Percentiles rank a stretch among this genome's conserved stretches.
Evolutionary conservation across 2,329 filamentous ascomycete species (phyloP).

Genomic region (Nothomitra cinnamomea): DNA sequence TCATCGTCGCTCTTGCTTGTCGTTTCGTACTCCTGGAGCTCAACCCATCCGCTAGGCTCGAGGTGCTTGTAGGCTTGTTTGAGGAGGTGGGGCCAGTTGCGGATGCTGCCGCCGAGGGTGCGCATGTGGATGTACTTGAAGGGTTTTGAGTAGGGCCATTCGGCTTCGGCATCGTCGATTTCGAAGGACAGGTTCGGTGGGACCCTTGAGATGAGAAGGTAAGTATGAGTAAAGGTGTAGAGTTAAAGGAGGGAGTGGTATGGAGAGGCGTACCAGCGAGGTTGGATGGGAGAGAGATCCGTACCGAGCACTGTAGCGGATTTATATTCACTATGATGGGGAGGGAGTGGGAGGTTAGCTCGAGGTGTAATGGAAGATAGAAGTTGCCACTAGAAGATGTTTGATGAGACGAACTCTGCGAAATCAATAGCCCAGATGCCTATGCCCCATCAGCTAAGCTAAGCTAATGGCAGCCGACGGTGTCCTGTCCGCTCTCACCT

Average conservation of each 20-base stretch:
- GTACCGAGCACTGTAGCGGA: constrained; percentile 6
- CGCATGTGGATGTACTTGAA: constrained; percentile 6
- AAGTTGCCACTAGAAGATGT: no score
- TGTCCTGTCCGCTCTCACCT: no score
- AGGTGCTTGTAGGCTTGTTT: constrained; percentile 2
- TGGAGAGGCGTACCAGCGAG: not conserved
- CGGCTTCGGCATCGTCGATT: constrained; percentile 5
- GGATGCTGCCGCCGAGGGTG: not conserved
- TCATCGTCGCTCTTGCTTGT: constrained; percentile 26
- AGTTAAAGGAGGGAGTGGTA: not conserved
- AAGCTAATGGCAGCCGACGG: no score
- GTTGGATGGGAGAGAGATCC: constrained; percentile 6
- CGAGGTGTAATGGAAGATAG: no score
- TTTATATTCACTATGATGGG: constrained; percentile 6
- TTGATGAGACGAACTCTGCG: no score
- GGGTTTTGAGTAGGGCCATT: not conserved
- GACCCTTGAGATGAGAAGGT: no score
- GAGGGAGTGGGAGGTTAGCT: no score
- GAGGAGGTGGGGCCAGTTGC: not conserved
- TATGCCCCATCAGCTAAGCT: no score
- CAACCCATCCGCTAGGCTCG: constrained; percentile 7
- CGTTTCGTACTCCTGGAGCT: constrained; percentile 12
- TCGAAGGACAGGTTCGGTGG: constrained; percentile 6
- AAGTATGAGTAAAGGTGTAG: no score
- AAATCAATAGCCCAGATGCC: constrained; percentile 7